A percentile compares a stretch with the other conserved stretches of the same genome.
phyloP scores from a whole-genome alignment of 2,329 filamentous ascomycete genomes.

The Onygenales sp. region DNA sequence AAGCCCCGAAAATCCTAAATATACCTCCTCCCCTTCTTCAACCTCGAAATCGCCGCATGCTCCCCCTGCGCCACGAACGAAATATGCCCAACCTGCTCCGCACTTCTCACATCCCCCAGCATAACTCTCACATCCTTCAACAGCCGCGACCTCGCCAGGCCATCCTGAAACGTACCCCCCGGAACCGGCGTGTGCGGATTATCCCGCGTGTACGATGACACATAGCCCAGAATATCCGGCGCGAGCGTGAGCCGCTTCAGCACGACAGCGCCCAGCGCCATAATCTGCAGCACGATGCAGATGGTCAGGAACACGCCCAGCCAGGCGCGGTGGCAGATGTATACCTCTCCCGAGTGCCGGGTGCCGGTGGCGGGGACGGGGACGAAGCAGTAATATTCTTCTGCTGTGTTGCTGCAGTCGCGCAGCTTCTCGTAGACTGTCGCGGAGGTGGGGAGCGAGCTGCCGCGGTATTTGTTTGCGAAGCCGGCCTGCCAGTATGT shows the following conservation, averaged over 20 bases:
- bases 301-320: not conserved
- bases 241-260: not conserved
- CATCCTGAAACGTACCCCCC: not conserved
- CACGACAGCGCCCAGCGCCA: not conserved
- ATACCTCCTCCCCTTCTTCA: not conserved
- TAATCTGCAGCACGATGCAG: not conserved
- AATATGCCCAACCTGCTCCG: not conserved
- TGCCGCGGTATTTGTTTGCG: not conserved
- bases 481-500: not conserved
- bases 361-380: not conserved
- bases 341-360: not conserved
- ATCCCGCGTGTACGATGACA: slow-evolving; percentile 1
- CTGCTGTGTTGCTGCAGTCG: not conserved
- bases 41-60: not conserved
- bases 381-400: not conserved
- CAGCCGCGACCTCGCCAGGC: not conserved
- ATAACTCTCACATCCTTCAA: not conserved
- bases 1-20: not conserved
- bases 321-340: not conserved
- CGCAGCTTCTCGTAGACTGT: not conserved
- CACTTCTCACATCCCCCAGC: not conserved
- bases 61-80: not conserved
- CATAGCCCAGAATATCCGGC: slow-evolving; percentile 1
- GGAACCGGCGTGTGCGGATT: not conserved
- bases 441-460: not conserved